Base-by-base conservation (phyloP, 192 early-diverging fungal genomes). In the Rhizophagus sp. region DNA sequence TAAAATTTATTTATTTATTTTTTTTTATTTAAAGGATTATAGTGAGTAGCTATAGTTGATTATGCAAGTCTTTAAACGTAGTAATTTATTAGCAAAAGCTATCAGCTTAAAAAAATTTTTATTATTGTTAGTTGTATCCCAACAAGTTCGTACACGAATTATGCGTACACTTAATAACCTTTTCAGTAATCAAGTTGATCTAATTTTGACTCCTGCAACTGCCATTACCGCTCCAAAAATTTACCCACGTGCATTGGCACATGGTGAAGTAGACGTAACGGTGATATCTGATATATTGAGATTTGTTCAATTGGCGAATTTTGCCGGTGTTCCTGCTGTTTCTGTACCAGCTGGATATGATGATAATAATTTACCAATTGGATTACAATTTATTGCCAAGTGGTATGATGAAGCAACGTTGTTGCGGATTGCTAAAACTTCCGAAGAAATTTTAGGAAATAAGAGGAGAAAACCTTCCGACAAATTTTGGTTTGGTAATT, bases 351-450 rank as follows among this genome's bases (percentile, higher is more conserved):
- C 88, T 39, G 93, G 93, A 0, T 92, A 88, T 62, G 75, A 86
- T 27, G 74, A 84, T 2, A 81, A 83, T 17, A 87, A 87, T 5
- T 74, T 93, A 15, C 93, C 93, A 10, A 84, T 93, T 63, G 92
- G 89, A 39, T 75, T 92, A 69, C 93, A 94, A 73, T 90, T 94
- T 71, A 89, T 90, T 84, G 84, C 86, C 7, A 84, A 88, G 68
- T 94, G 93, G 93, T 92, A 87, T 85, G 84, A 93, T 74, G 93
- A 94, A 80, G 90, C 84, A 61, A 49, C 87, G 22, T 81, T 94
- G 6, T 83, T 92, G 27, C 82, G 91, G 24, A 81, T 93, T 61
- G 93, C 90, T 3, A 87, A 84, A 71, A 82, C 85, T 2, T 86
- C 84, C 39, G 91, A 93, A 69, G 75, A 83, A 41, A 75, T 87